phyloP scores from a whole-genome alignment of 2,329 filamentous ascomycete genomes.

The Leptographium galeiforme region DNA sequence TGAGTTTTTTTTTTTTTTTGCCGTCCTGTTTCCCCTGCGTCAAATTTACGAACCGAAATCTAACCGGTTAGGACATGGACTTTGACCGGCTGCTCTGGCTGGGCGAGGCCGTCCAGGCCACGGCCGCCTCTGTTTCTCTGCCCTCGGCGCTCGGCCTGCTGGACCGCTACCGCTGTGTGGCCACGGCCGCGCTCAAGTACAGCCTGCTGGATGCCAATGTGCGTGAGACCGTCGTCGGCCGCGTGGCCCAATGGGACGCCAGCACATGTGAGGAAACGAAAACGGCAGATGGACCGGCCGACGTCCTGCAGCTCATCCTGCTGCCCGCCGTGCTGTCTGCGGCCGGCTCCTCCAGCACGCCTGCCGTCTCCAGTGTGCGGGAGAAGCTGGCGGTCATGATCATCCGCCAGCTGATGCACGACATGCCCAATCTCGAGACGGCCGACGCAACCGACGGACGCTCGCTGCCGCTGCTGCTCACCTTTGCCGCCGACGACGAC shows the following conservation, averaged over 20 bases:
- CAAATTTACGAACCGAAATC: not conserved
- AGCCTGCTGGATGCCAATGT: not conserved
- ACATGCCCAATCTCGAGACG: not conserved
- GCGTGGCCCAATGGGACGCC: not conserved
- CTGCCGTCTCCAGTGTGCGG: not conserved
- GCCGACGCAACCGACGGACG: not conserved
- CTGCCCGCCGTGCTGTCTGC: not conserved
- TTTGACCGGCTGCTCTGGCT: slow-evolving; percentile 24
- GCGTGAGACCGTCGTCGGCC: not conserved
- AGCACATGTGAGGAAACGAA: too few species aligned
- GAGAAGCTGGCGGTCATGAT: not conserved
- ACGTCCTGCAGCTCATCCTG: not conserved
- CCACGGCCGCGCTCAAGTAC: not conserved
- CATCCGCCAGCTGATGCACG: not conserved
- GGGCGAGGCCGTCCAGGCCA: slow-evolving; percentile 11
- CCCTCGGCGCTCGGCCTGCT: not conserved
- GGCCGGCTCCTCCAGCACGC: too few species aligned
- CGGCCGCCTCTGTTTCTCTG: not conserved
- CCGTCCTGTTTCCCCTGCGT: too few species aligned
- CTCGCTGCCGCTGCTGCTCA: slow-evolving; percentile 10
- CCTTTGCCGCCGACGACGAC: slow-evolving; percentile 12
- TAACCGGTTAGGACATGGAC: slow-evolving; percentile 19
- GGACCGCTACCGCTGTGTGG: slow-evolving; percentile 3
- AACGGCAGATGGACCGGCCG: not conserved
- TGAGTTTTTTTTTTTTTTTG: too few species aligned